Base-by-base conservation (phyloP, 148 eudicot genomes). In the Salicornia ramosissima region DNA sequence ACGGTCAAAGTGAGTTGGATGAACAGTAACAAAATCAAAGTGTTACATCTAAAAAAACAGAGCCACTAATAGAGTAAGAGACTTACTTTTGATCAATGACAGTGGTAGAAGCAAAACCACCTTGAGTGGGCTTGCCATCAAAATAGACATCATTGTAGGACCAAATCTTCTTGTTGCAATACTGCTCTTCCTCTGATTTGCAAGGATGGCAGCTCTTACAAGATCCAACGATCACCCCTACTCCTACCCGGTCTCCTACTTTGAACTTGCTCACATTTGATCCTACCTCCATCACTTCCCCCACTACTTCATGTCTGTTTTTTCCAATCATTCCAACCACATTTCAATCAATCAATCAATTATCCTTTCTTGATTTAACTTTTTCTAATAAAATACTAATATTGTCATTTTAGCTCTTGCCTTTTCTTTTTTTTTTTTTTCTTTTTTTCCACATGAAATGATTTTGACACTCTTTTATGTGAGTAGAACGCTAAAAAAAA, bases 151-250 rank as follows among this genome's bases (percentile, higher is more conserved):
- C 99, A 67, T 94, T 94, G 71, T 91, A 94, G 14, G 89, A 78
- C 99, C 99, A 94, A 7, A 92, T 92, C 80, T 82, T 92, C 85
- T 89, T 92, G 75, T 80, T 87, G 75, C 97, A 92, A 45, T 91
- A 91, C 30, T 91, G 97, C 76, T 89, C 97, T 12, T 82, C 81
- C 7, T 91, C 92, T 0, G 87, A 30, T 36, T 82, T 69, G 81
- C 97, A 92, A 0, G 89, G 88, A 34, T 81, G 74, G 67, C 97
- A 92, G n/a, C 25, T 83, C 30, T 80, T 47, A 74, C 97, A 92
- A 60, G 88, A 84, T 69, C 96, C 96, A 14, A 91, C 90, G 64
- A 91, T 66, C 56, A 75, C 62, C 1, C 97, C 97, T 0, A 87
- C 87, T 67, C 97, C 96, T 0, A 91, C 92, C 1, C 68, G 31